A percentile compares a stretch with the other conserved stretches of the same genome.
These are phyloP conservation scores for Exophiala mesophila DNA, from an alignment of 2,329 filamentous ascomycete species.

Conservation along the genomic window DNA sequence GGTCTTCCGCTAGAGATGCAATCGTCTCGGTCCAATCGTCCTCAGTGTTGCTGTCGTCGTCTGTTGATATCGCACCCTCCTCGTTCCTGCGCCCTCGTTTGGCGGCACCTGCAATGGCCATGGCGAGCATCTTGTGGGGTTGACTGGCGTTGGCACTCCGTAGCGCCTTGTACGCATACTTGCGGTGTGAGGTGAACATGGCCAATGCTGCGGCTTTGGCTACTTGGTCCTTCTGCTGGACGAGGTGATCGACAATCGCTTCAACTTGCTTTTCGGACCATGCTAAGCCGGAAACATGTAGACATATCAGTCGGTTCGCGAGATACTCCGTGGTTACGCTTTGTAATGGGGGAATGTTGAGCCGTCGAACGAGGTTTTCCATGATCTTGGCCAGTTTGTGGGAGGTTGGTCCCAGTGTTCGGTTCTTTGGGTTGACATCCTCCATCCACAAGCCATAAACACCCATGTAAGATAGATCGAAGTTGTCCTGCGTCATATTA, in stretches of 20 bases:
- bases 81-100: constrained; percentile 26
- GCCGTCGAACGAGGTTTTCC: constrained; percentile 45
- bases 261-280: constrained; percentile 49
- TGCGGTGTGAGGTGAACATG: constrained; percentile 55
- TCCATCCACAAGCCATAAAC: constrained; percentile 56
- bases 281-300: constrained; percentile 56
- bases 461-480: constrained; percentile 59
- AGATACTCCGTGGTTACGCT: constrained; percentile 49
- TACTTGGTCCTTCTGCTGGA: constrained; percentile 47
- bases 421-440: constrained; percentile 40
- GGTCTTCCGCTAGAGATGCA: constrained; percentile 57
- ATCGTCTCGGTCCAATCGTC: constrained; percentile 59
- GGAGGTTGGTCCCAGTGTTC: constrained; percentile 17
- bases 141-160: constrained; percentile 49
- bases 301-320: constrained; percentile 55
- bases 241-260: constrained; percentile 47
- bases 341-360: constrained; percentile 49
- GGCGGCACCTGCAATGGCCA: constrained; percentile 44
- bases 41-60: constrained; percentile 36
- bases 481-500: constrained; percentile 51
- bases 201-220: constrained; percentile 61
- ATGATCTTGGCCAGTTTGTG: constrained; percentile 36
- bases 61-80: constrained; percentile 2
- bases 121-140: constrained; percentile 54
- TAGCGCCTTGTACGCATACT: constrained; percentile 54